Evolutionary conservation across 495 filamentous ascomycete species (phyloP).

Genomic region (Penicillium malachiteum): DNA sequence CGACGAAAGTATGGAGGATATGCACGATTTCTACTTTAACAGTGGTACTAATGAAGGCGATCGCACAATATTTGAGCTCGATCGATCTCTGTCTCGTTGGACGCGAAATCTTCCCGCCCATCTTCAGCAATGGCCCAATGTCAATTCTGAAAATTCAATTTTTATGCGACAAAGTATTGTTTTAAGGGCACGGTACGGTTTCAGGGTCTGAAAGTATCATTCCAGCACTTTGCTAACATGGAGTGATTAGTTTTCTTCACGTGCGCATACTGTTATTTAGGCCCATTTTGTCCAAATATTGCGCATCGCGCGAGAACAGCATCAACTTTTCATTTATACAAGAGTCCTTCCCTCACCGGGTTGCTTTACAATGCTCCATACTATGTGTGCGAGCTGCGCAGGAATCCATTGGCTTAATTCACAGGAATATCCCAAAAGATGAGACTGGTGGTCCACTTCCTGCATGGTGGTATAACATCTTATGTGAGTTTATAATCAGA

Average conservation of each 20-base stretch:
- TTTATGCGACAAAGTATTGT: constrained; percentile 38
- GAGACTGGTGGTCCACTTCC: constrained; percentile 36
- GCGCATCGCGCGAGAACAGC: neutral
- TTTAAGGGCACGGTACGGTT: constrained; percentile 25
- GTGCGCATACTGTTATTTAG: neutral
- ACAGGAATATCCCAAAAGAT: constrained; percentile 33
- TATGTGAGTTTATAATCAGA: constrained; percentile 23
- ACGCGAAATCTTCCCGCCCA: constrained; percentile 30
- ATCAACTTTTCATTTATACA: constrained; percentile 13
- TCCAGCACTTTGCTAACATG: neutral
- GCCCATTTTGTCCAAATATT: neutral
- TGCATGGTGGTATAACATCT: constrained; percentile 44
- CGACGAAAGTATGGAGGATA: constrained; percentile 30
- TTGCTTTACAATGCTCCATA: constrained; percentile 38
- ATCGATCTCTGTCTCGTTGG: constrained; percentile 35
- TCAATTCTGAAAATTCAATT: constrained; percentile 14
- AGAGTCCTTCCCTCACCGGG: constrained; percentile 38
- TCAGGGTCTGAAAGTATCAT: neutral
- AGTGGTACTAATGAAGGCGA: constrained; percentile 24
- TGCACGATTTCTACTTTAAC: constrained; percentile 35
- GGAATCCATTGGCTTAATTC: constrained; percentile 35
- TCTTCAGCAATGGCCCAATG: constrained; percentile 14
- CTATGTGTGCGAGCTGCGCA: constrained; percentile 40
- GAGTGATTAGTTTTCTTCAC: neutral
- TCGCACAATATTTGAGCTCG: constrained; percentile 37